Evolutionary conservation across 257 asterid species (phyloP), one percentile per base, ranked within the genome.

Genomic region (Nicotiana benthamiana): DNA sequence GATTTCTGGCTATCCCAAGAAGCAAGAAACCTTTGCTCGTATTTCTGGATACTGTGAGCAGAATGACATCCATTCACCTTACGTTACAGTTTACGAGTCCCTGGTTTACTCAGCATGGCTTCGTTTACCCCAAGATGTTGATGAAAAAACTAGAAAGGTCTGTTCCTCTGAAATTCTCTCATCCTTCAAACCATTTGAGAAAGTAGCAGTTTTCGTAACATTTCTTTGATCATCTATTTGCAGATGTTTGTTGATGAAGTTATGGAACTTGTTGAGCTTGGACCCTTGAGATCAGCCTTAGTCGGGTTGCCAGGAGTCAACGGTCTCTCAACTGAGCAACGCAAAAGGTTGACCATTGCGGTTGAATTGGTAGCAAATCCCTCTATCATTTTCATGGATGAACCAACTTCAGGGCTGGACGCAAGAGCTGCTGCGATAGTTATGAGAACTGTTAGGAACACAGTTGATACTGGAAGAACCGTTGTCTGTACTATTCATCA

Each of bases 381-480:
- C 4, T 91, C 96, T 0, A 89, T 91, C 16, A 91, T 91, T 74
- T 91, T 91, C 87, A 90, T 91, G 96, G 96, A 91, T 9, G 96
- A 91, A 43, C 96, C 96, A 9, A 91, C 96, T 16, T 88, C 96
- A 9, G 91, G 96, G 43, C 87, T 91, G 3, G 96, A 90, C 59
- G 96, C 96, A n/a, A 85, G 96, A 85, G 92, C 96, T 26, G 96
- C 93, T 79, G 92, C 92, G 9, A 90, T 91, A 28, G 93, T 91
- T 36, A 91, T 91, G 91, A 87, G 96, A 82, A 81, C 96, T 1
- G 95, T 89, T 4, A 85, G 93, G 72, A 91, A 91, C 88, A 91
- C 95, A 0, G 93, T 91, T 0, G 88, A 88, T 85, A 89, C 92
- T 0, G 95, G 95, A 65, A 81, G 93, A 75, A 91, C 95, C 2